Conservation (phyloP, 2,329 filamentous ascomycete species). For the Paecilomyces variotii region DNA sequence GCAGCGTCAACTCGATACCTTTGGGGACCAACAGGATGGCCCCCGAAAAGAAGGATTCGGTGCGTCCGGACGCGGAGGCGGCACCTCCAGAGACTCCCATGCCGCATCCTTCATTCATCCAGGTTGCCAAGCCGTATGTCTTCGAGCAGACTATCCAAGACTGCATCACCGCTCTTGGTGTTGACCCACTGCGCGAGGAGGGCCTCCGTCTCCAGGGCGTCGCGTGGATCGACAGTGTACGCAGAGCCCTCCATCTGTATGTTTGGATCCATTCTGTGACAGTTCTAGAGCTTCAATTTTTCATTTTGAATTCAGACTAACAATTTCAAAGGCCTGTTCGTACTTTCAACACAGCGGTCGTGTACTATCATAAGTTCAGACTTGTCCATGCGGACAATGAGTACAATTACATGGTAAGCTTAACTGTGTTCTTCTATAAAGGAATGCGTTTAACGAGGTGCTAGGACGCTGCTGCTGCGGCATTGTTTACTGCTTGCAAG, state of each 20-base stretch:
- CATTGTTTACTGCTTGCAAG: slow-evolving; percentile 89
- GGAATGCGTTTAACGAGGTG: slow-evolving; percentile 2
- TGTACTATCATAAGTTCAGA: slow-evolving; percentile 91
- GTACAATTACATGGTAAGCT: slow-evolving; percentile 60
- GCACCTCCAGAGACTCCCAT: slow-evolving; percentile 22
- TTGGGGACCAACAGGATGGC: neutral
- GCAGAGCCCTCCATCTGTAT: slow-evolving; percentile 70
- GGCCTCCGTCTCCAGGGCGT: slow-evolving; percentile 75
- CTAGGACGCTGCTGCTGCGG: slow-evolving; percentile 77
- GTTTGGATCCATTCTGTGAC: slow-evolving; percentile 23
- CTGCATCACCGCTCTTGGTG: slow-evolving; percentile 60
- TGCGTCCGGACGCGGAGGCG: neutral
- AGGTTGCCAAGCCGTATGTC: slow-evolving; percentile 65
- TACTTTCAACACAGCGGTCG: slow-evolving; percentile 84
- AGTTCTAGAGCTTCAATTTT: neutral
- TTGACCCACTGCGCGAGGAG: slow-evolving; percentile 72
- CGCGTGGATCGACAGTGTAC: slow-evolving; percentile 78
- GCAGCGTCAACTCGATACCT: neutral
- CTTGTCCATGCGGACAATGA: slow-evolving; percentile 76
- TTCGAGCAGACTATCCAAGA: slow-evolving; percentile 73
- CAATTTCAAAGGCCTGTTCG: slow-evolving; percentile 60
- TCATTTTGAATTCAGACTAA: slow-evolving; percentile 5
- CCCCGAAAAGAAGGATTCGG: neutral
- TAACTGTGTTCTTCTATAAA: neutral
- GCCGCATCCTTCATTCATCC: slow-evolving; percentile 56